Evolutionary conservation across 148 eudicot species (phyloP).

Genomic region (Chenopodium suecicum): DNA sequence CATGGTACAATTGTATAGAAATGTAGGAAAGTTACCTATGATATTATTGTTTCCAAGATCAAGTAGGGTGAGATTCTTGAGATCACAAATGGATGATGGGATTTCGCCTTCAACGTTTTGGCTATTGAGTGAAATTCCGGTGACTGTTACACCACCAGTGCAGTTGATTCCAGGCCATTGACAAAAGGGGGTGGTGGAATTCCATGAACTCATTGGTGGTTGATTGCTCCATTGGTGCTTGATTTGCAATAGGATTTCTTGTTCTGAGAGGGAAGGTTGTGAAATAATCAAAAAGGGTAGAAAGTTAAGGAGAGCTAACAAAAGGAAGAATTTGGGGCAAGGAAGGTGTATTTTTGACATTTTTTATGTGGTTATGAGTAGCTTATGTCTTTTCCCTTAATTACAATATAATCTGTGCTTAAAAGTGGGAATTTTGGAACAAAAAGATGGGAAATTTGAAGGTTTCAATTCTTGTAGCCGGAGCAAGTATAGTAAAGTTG

Average conservation of each 20-base stretch:
- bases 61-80: conserved; percentile 43
- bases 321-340: background rate
- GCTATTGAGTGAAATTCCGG: conserved; percentile 27
- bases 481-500: no score
- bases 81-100: conserved; percentile 57
- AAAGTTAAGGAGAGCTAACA: conserved; percentile 22
- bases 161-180: conserved; percentile 62
- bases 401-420: no score
- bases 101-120: conserved; percentile 26
- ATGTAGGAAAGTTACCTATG: conserved; percentile 46
- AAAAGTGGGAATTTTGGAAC: no score
- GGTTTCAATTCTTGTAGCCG: no score
- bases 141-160: conserved; percentile 36
- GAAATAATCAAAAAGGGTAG: conserved; percentile 59
- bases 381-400: no score
- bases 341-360: conserved; percentile 28
- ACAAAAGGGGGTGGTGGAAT: conserved; percentile 49
- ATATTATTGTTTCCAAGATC: conserved; percentile 47
- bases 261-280: conserved; percentile 33
- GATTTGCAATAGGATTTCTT: conserved; percentile 44
- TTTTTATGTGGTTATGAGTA: background rate
- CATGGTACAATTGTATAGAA: conserved; percentile 47
- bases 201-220: conserved; percentile 46
- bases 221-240: conserved; percentile 52
- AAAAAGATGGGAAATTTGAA: no score